phyloP scores from a whole-genome alignment of 2,329 filamentous ascomycete genomes.

The Cytospora mali region DNA sequence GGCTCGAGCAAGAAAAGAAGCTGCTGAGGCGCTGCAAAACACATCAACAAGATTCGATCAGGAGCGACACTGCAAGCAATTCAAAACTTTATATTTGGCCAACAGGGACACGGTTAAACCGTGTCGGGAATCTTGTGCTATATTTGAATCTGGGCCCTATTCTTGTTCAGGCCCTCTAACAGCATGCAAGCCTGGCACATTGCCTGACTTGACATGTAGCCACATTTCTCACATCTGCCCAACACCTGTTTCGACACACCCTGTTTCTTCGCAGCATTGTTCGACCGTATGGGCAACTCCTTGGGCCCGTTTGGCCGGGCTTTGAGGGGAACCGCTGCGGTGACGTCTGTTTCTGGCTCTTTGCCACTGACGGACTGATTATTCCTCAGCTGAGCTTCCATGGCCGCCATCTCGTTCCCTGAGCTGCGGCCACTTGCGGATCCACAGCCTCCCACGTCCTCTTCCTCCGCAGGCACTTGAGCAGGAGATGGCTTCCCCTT shows the following conservation, averaged over 20 bases:
- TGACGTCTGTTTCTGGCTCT: slow-evolving; percentile 68
- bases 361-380: slow-evolving; percentile 58
- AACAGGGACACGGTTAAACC: background rate
- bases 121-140: slow-evolving; percentile 35
- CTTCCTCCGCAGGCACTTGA: slow-evolving; percentile 49
- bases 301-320: slow-evolving; percentile 33
- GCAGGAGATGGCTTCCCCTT: slow-evolving; percentile 45
- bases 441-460: slow-evolving; percentile 74
- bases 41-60: background rate
- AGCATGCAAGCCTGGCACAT: slow-evolving; percentile 93
- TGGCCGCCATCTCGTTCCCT: slow-evolving; percentile 77
- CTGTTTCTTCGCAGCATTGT: slow-evolving; percentile 32
- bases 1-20: slow-evolving; percentile 9
- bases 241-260: slow-evolving; percentile 67
- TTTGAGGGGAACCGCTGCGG: slow-evolving; percentile 44
- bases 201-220: slow-evolving; percentile 92
- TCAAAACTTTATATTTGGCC: background rate
- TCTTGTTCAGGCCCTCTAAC: slow-evolving; percentile 88
- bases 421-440: slow-evolving; percentile 66
- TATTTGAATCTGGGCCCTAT: slow-evolving; percentile 60
- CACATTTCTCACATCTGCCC: slow-evolving; percentile 83
- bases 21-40: background rate
- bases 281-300: slow-evolving; percentile 32
- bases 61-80: background rate
- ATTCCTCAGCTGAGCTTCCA: slow-evolving; percentile 72